phyloP scores from a whole-genome alignment of 768 basidiomycete genomes.

The Mycena leptocephala region DNA sequence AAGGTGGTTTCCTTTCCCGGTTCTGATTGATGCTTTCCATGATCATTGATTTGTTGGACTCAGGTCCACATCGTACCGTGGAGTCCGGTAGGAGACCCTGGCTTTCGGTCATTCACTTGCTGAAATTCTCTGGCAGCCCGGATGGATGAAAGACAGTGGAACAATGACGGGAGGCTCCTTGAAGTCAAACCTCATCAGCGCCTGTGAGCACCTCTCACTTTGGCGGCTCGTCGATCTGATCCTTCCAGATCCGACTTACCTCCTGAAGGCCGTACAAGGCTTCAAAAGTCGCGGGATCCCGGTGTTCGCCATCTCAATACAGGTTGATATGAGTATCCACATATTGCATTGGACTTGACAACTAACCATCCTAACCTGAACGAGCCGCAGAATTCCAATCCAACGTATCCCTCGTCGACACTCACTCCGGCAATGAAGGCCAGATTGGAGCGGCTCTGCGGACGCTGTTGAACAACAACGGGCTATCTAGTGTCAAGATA shows the following conservation, averaged over 20 bases:
- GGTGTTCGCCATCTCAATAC: constrained; percentile 75
- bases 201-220: background rate
- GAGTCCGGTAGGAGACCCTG: constrained; percentile 72
- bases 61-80: constrained; percentile 76
- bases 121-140: constrained; percentile 65
- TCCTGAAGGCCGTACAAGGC: constrained; percentile 81
- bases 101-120: too few relatives aligned
- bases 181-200: constrained; percentile 57
- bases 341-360: background rate
- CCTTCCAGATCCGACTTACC: constrained; percentile 75
- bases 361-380: constrained; percentile 53
- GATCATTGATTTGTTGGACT: constrained; percentile 16
- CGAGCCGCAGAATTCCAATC: constrained; percentile 70
- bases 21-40: background rate
- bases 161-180: constrained; percentile 81
- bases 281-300: constrained; percentile 73
- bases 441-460: constrained; percentile 71
- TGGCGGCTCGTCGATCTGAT: background rate
- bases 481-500: constrained; percentile 71
- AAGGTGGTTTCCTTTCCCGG: background rate
- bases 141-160: constrained; percentile 82
- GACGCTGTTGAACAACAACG: constrained; percentile 73
- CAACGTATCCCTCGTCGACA: constrained; percentile 72
- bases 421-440: constrained; percentile 62
- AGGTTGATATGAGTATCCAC: background rate